A percentile compares a stretch with the other conserved stretches of the same genome.
Conservation (phyloP, 208 protist genomes). For the Eutreptiella sp. region DNA sequence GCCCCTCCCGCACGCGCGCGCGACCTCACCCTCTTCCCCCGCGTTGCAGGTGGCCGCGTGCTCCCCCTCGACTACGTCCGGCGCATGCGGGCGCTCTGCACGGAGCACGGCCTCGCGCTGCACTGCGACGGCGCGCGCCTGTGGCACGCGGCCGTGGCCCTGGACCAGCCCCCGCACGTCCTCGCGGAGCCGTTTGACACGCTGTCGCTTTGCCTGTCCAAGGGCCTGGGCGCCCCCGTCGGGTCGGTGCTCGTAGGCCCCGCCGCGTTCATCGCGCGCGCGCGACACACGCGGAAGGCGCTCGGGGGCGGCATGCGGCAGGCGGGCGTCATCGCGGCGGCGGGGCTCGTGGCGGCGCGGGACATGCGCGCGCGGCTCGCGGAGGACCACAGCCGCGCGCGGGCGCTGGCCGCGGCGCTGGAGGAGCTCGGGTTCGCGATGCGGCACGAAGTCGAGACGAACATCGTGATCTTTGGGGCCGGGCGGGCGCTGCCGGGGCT, state of each 20-base stretch:
- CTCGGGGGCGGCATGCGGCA: constrained; percentile 50
- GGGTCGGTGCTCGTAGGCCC: constrained; percentile 38
- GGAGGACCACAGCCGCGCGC: constrained; percentile 15
- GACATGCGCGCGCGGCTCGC: background rate
- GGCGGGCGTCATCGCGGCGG: constrained; percentile 43
- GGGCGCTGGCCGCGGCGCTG: background rate
- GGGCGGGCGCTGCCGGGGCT: too few relatives aligned
- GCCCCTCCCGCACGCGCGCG: background rate
- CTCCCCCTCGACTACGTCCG: constrained; percentile 12
- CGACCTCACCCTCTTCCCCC: too few relatives aligned
- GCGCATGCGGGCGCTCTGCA: constrained; percentile 1
- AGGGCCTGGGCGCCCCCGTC: constrained; percentile 44
- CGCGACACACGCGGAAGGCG: constrained; percentile 36
- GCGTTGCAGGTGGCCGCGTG: constrained; percentile 6
- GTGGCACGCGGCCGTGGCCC: constrained; percentile 31
- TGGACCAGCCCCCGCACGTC: constrained; percentile 25
- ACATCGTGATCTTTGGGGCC: too few relatives aligned
- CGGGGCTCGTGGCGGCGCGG: constrained; percentile 36
- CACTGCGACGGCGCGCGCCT: constrained; percentile 50
- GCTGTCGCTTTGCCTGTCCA: constrained; percentile 42
- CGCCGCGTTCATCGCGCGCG: constrained; percentile 29
- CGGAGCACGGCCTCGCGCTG: constrained; percentile 21
- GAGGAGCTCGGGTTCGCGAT: background rate
- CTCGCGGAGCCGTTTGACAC: constrained; percentile 20
- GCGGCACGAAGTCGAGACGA: background rate